Percentiles rank a stretch among this genome's conserved stretches.
phyloP scores from a whole-genome alignment of 2,329 filamentous ascomycete genomes.

The Davidsoniella neocaledoniae region DNA sequence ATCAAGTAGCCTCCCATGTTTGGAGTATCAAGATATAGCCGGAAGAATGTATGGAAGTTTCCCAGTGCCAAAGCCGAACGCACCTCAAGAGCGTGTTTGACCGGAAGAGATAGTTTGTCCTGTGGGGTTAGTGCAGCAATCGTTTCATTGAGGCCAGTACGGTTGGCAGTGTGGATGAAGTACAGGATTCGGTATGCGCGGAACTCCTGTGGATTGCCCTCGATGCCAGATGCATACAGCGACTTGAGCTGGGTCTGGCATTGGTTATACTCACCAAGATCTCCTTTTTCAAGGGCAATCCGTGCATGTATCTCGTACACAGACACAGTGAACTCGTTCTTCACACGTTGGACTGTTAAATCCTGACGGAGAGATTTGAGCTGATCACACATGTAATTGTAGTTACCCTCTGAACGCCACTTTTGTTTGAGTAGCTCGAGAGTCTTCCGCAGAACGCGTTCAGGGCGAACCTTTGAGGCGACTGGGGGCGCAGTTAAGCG shows the following conservation, averaged over 20 bases:
- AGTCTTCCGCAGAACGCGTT: constrained; percentile 63
- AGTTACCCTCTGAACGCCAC: constrained; percentile 87
- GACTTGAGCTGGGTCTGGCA: constrained; percentile 95
- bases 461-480: constrained; percentile 72
- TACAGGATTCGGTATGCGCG: constrained; percentile 99
- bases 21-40: constrained; percentile 80
- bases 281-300: constrained; percentile 93
- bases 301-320: constrained; percentile 97
- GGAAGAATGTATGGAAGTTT: constrained; percentile 97
- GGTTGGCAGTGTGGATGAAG: constrained; percentile 98
- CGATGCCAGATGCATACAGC: constrained; percentile 72
- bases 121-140: constrained; percentile 95
- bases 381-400: constrained; percentile 95
- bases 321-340: constrained; percentile 86
- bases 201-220: constrained; percentile 86
- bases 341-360: constrained; percentile 92
- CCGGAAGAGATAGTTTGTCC: constrained; percentile 74
- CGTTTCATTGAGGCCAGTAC: constrained; percentile 92
- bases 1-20: constrained; percentile 98
- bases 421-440: constrained; percentile 82
- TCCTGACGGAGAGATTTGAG: constrained; percentile 98
- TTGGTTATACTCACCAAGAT: constrained; percentile 99
- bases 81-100: constrained; percentile 83
- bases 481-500: constrained; percentile 83
- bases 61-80: constrained; percentile 82